phyloP scores from a whole-genome alignment of 345 rosid genomes.

The Gossypium herbaceum region DNA sequence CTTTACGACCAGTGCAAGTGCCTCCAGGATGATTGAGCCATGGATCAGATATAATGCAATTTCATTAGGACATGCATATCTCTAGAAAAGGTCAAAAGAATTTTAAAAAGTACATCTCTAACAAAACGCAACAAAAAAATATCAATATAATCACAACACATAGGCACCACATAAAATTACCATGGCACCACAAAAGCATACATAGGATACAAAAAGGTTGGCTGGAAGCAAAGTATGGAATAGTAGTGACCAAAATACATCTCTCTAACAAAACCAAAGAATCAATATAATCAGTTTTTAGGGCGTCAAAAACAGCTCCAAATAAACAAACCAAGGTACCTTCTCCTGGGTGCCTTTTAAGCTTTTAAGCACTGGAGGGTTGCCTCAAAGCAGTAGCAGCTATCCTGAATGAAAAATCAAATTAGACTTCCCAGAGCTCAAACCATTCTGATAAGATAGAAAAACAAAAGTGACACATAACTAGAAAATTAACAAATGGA shows the following conservation, averaged over 20 bases:
- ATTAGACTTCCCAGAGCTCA: slow-evolving; percentile 61
- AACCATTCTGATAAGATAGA: slow-evolving; percentile 13
- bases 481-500: neutral
- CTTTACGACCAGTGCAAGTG: slow-evolving; percentile 36
- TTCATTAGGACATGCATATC: slow-evolving; percentile 32
- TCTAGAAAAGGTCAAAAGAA: slow-evolving; percentile 4
- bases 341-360: slow-evolving; percentile 89
- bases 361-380: slow-evolving; percentile 73
- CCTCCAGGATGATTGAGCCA: slow-evolving; percentile 53
- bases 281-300: slow-evolving; percentile 20
- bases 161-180: neutral
- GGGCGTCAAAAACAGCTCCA: slow-evolving; percentile 44
- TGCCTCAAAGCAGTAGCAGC: slow-evolving; percentile 74
- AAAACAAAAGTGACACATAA: slow-evolving; percentile 3
- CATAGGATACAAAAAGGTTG: neutral
- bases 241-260: neutral
- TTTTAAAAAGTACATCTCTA: neutral
- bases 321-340: slow-evolving; percentile 90
- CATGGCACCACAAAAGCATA: neutral
- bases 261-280: neutral
- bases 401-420: slow-evolving; percentile 82
- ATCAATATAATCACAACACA: neutral
- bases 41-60: slow-evolving; percentile 59
- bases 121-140: neutral
- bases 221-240: neutral